phyloP scores from a whole-genome alignment of 306 rosid genomes.

The Canavalia gladiata region DNA sequence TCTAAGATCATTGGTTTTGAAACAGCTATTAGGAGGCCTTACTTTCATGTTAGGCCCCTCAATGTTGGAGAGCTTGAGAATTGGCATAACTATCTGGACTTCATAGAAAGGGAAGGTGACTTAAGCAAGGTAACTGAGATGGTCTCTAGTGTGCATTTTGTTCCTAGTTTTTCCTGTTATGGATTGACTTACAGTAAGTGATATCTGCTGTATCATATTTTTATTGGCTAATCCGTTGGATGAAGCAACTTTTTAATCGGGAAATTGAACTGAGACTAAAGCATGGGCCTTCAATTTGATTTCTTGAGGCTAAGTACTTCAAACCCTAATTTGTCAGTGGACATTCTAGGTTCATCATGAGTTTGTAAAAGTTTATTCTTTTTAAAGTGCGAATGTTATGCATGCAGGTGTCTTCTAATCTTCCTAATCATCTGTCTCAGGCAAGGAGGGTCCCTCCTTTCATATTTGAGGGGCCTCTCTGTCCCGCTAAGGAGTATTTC shows the following conservation, averaged over 20 bases:
- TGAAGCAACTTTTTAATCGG: slow-evolving; percentile 94
- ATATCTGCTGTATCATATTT: slow-evolving; percentile 81
- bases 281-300: slow-evolving; percentile 99
- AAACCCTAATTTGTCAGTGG: slow-evolving; percentile 92
- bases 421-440: slow-evolving; percentile 94
- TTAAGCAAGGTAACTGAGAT: slow-evolving; percentile 84
- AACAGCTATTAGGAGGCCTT: slow-evolving; percentile 99
- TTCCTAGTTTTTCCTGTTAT: slow-evolving; percentile 60
- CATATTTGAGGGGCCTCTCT: slow-evolving; percentile 99
- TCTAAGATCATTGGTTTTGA: slow-evolving; percentile 99
- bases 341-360: slow-evolving; percentile 90
- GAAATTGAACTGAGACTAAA: slow-evolving; percentile 99
- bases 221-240: slow-evolving; percentile 96
- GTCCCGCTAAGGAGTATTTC: slow-evolving; percentile 94
- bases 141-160: slow-evolving; percentile 53
- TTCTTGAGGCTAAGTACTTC: slow-evolving; percentile 99
- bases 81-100: slow-evolving; percentile 96
- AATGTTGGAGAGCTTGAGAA: slow-evolving; percentile 95
- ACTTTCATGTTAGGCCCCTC: slow-evolving; percentile 96
- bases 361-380: slow-evolving; percentile 73
- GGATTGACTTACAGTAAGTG: slow-evolving; percentile 83
- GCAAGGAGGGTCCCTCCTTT: slow-evolving; percentile 99
- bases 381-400: slow-evolving; percentile 98
- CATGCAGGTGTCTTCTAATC: slow-evolving; percentile 97
- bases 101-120: slow-evolving; percentile 94